Evolutionary conservation across 176 grass and related monocot genomes (phyloP).

Genomic region (Juncus effusus): DNA sequence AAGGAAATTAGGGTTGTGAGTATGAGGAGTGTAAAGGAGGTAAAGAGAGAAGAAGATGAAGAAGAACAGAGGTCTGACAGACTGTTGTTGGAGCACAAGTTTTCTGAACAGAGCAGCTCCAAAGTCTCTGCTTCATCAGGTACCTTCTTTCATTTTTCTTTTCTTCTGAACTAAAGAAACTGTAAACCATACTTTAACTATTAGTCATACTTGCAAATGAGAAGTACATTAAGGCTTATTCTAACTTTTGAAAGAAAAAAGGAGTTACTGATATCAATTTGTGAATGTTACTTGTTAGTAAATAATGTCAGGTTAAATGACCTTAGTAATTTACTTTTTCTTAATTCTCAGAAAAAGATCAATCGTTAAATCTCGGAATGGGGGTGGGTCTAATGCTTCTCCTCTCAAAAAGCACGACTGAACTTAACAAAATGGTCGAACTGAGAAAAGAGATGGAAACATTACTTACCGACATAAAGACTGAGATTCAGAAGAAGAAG

Average conservation of each 20-base stretch:
- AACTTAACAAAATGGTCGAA: constrained; percentile 76
- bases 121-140: constrained; percentile 20
- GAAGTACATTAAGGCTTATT: not conserved
- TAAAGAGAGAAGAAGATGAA: constrained; percentile 9
- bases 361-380: constrained; percentile 63
- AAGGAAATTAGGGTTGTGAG: not conserved
- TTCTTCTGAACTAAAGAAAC: not conserved
- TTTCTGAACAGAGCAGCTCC: constrained; percentile 1
- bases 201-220: not conserved
- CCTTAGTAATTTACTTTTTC: not conserved
- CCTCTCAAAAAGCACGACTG: constrained; percentile 53
- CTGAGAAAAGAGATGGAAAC: constrained; percentile 72
- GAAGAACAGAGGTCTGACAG: constrained; percentile 5
- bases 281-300: not conserved
- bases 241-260: not conserved
- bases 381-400: constrained; percentile 59
- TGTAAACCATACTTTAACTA: too few relatives aligned
- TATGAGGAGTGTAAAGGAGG: not conserved
- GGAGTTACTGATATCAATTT: not conserved
- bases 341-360: constrained; percentile 46
- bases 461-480: constrained; percentile 42
- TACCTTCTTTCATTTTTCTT: constrained; percentile 11
- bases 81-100: not conserved
- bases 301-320: too few relatives aligned
- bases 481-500: constrained; percentile 26